phyloP scores from a whole-genome alignment of 2,329 filamentous ascomycete species.

The Trichoderma polysporum region DNA sequence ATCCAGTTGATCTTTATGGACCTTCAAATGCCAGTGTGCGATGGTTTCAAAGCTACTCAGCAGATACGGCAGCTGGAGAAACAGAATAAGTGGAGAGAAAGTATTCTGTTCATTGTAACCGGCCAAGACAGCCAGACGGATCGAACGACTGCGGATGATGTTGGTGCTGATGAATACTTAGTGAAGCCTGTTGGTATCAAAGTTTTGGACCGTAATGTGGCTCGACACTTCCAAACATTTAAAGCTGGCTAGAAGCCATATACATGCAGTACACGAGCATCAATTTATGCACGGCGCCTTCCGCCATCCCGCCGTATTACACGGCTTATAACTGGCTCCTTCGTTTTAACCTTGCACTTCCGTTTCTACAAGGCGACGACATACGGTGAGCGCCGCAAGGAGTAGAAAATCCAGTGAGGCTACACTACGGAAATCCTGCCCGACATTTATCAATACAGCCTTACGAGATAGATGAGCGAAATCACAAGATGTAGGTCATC shows the following conservation, averaged over 20 bases:
- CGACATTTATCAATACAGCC: background rate
- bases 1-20: constrained; percentile 1
- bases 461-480: background rate
- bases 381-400: background rate
- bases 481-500: too few relatives aligned
- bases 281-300: background rate
- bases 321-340: background rate
- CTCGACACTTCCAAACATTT: background rate
- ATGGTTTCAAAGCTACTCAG: background rate
- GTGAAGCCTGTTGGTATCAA: background rate
- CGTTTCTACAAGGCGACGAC: background rate
- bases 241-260: background rate
- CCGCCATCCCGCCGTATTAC: background rate
- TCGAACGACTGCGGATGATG: background rate
- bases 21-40: background rate
- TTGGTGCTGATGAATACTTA: background rate
- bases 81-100: background rate
- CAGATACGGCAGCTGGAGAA: background rate
- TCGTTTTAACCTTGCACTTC: background rate
- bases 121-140: background rate
- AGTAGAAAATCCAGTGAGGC: background rate
- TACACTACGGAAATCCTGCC: background rate
- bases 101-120: background rate
- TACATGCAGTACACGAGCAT: background rate
- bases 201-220: background rate